Evolutionary conservation across 495 filamentous ascomycete species (phyloP).

Genomic region (Neurospora sp.): DNA sequence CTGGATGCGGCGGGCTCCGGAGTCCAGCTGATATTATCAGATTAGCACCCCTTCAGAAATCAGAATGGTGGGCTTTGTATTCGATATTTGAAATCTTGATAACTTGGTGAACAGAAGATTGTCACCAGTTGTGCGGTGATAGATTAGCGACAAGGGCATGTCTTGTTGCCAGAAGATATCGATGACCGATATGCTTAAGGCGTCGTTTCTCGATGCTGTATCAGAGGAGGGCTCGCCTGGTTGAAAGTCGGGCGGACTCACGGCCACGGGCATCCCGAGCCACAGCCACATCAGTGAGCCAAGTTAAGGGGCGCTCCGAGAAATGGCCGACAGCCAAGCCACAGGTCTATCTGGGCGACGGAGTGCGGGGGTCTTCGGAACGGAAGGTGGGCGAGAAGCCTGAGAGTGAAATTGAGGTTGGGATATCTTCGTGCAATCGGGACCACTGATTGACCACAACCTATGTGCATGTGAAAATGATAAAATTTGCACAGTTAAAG

Average conservation of each 20-base stretch:
- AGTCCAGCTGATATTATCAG: not conserved
- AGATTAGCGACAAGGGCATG: not conserved
- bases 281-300: not conserved
- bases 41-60: not conserved
- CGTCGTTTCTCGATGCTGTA: not conserved
- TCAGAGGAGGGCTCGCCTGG: not conserved
- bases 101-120: not conserved
- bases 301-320: not conserved
- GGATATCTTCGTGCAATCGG: not conserved
- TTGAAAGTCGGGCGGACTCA: not conserved
- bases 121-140: not conserved
- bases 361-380: not conserved
- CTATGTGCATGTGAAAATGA: no score
- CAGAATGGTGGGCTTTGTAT: not conserved
- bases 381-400: not conserved
- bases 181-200: not conserved
- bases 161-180: not conserved
- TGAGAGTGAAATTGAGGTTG: not conserved
- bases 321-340: not conserved
- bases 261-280: not conserved
- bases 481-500: no score
- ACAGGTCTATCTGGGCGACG: not conserved
- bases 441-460: no score
- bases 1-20: not conserved
- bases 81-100: not conserved